Evolutionary conservation across 169 alveolate species (phyloP), one percentile per base, ranked within the genome.

Genomic region (Besnoitia besnoiti): DNA sequence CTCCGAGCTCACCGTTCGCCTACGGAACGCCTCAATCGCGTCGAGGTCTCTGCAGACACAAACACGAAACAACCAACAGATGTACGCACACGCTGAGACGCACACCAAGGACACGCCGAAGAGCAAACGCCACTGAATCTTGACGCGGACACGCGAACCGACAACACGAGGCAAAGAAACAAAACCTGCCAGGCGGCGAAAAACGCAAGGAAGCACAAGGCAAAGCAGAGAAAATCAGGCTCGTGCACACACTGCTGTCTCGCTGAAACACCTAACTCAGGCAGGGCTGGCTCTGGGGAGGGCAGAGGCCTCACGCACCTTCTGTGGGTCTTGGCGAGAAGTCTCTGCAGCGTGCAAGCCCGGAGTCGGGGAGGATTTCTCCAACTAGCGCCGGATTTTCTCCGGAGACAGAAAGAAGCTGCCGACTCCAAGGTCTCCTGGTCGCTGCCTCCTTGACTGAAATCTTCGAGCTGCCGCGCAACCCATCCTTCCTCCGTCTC

Each of bases 261-360:
- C n/a, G n/a, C n/a, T n/a, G n/a, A n/a, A n/a, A n/a, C n/a, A n/a
- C n/a, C n/a, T n/a, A n/a, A n/a, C 44, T 8, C 44, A 67, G 14
- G n/a, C 82, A 7, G 37, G 46, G 0, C 47, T 5, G 46, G 44
- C 40, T n/a, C n/a, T 37, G 46, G 42, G 24, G 44, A 37, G 27
- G n/a, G n/a, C 82, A n/a, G 46, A 67, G 0, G 40, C 21, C 75
- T 3, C 40, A 37, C 82, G 35, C 21, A 85, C 91, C 91, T 85
- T 27, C 37, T 35, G 42, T 85, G 91, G 37, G 91, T 85, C n/a
- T 85, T 59, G 27, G 91, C 91, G 7, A 85, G 91, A 42, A 24
- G 50, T 47, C 55, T 85, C 27, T 85, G 91, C 8, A 85, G 61
- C 5, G 91, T 40, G 55, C 82, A 85, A 37, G 91, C 61, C 50